phyloP scores from a whole-genome alignment of 129 eudicot species.

The Flaveria brownii region DNA sequence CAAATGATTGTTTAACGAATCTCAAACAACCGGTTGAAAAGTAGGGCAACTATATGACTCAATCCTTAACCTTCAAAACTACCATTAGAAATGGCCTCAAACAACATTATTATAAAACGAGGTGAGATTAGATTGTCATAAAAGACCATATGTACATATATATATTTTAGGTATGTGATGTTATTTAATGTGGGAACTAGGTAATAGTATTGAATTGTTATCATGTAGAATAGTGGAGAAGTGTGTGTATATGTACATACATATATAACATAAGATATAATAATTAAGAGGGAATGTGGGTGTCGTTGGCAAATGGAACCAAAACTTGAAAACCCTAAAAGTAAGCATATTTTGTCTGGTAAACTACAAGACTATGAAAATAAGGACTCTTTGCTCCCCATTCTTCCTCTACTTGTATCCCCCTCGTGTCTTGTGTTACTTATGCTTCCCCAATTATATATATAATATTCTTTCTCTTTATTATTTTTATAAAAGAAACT shows the following conservation, averaged over 20 bases:
- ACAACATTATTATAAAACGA: no score
- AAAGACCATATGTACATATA: no score
- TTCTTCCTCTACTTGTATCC: conserved; percentile 43
- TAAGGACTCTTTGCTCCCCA: conserved; percentile 48
- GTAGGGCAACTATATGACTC: no score
- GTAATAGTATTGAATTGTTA: no score
- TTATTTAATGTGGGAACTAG: no score
- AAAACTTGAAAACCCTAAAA: conserved; percentile 39
- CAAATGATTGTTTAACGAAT: no score
- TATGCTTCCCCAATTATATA: conserved; percentile 16
- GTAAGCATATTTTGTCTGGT: conserved; percentile 41
- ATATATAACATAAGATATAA: neutral
- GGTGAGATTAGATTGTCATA: no score
- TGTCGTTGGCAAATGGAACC: conserved; percentile 42
- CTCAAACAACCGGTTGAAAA: no score
- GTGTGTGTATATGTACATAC: neutral
- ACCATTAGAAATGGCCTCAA: no score
- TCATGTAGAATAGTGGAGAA: neutral
- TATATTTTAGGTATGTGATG: no score
- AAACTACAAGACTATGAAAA: conserved; percentile 42
- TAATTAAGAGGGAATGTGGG: conserved; percentile 1
- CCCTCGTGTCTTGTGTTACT: conserved; percentile 45
- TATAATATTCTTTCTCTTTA: no score
- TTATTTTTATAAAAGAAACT: neutral
- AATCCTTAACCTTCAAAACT: no score